Base-by-base conservation (phyloP, 2,329 filamentous ascomycete species). In the Monosporascus sp. region DNA sequence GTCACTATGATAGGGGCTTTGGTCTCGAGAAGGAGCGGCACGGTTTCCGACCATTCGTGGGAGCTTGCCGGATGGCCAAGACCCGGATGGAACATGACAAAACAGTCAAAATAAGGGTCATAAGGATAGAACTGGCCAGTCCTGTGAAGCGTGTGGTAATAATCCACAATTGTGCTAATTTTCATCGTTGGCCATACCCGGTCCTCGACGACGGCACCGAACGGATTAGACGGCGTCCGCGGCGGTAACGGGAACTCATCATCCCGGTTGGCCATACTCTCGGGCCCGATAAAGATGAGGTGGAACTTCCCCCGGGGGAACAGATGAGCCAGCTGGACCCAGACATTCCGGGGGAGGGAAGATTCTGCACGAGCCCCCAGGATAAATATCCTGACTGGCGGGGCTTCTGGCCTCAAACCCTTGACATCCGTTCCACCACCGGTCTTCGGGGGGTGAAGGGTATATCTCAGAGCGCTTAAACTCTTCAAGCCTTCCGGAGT, bases 31-130 rank as follows among this genome's bases (percentile, higher is more conserved):
- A 99, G 80, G 64, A 91, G 79, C 2, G 94, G 94, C 7, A 99
- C 73, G 0, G 94, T 97, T 63, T 93, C 86, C 55, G 88, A 82
- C 94, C 95, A 99, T 71, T 99, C 94, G 65, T 96, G 89, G 50
- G 89, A 89, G 66, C 88, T 93, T 15, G 92, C 91, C 1, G 95
- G 92, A 70, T 99, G 94, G 14, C 94, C 95, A 18, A 99, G 81
- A 8, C 95, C 95, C 0, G 95, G 95, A 67, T 99, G 95, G 79
- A 97, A 99, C 50, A 97, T 81, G 65, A 99, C 86, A 68, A 99
- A 96, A 71, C 89, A 94, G 76, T 99, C 94, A 70, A 99, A 96
- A 75, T 99, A 99, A 1, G 94, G 94, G 68, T 99, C 94, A 68
- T 95, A 97, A 0, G 95, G 94, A 54, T 89, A 85, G 74, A 97